Evolutionary conservation across 2,329 filamentous ascomycete genomes (phyloP), one percentile per base, ranked within the genome.

Genomic region (Hypoxylon sp.): DNA sequence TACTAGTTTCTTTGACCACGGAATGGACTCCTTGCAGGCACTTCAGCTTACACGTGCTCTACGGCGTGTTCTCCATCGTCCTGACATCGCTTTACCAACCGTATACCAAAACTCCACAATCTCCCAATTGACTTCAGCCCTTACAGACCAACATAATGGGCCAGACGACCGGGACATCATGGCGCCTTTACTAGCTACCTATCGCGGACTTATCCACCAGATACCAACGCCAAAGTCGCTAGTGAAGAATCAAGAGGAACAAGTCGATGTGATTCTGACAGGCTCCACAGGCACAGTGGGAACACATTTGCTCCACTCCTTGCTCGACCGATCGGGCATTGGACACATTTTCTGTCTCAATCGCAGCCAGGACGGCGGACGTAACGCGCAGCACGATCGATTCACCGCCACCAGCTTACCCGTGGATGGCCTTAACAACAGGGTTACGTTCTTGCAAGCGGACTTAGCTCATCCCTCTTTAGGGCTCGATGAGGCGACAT

Each of bases 301-400:
- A 3, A 73, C 70, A 1, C 63, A 70, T 19, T 50, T 75, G 0
- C 43, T 76, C 7, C 54, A 37, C 4, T 52, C 66, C 1, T 59
- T 76, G 1, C 70, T 76, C 1, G 46, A 57, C 30, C 43, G 55
- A 0, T 9, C 34, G 2, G 61, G 48, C 0, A 60, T 75, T 11
- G 69, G 67, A 1, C 69, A 74, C 23, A 51, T 76, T 9, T 74
- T 70, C 58, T 78, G 76, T 43, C 57, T 77, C 2, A 76, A 74
- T 62, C 71, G 75, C 2, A 47, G 61, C 19, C 3, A 54, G 3
- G 67, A 74, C 34, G 71, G 70, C 32, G 71, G 71, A 0, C 37
- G 58, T 1, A 30, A 34, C 2, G 59, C 47, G 2, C 69, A 72
- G 27, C 0, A 1, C 23, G 39, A 45, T 1, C 52, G 67, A 9